phyloP scores from a whole-genome alignment of 805 yeast genomes.

The Sugiyamaella chiloensis region DNA sequence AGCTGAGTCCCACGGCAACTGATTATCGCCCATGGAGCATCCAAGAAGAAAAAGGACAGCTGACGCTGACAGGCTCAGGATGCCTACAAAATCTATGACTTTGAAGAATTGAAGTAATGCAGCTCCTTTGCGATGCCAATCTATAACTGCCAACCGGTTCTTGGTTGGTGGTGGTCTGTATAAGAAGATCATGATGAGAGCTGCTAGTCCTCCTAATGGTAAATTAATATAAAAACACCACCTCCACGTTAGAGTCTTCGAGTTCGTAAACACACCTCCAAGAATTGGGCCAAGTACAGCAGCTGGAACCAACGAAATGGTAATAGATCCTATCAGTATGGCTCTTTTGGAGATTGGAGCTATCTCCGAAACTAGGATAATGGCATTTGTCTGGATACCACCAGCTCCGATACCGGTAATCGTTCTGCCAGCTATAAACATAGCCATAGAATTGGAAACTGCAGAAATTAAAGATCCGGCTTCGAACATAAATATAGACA shows the following conservation, averaged over 20 bases:
- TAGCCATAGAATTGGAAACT: conserved; percentile 36
- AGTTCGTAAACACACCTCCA: conserved; percentile 45
- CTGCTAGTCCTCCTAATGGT: conserved; percentile 35
- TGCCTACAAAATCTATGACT: background rate
- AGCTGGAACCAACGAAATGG: conserved; percentile 6
- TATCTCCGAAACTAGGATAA: conserved; percentile 48
- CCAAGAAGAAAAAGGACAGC: background rate
- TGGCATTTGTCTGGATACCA: conserved; percentile 50
- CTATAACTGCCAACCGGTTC: background rate
- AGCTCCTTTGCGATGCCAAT: background rate
- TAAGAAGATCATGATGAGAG: conserved; percentile 26
- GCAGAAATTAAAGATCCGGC: conserved; percentile 57
- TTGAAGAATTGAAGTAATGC: background rate
- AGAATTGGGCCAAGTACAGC: conserved; percentile 53
- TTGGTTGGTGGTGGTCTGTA: background rate
- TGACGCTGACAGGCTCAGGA: background rate
- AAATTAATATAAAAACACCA: conserved; percentile 48
- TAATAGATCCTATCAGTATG: background rate
- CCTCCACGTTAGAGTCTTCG: conserved; percentile 45
- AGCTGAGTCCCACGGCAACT: conserved; percentile 10
- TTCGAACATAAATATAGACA: conserved; percentile 51
- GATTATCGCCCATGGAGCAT: conserved; percentile 30
- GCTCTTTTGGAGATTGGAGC: conserved; percentile 12
- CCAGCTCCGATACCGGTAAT: conserved; percentile 57
- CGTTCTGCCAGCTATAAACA: conserved; percentile 36